phyloP scores from a whole-genome alignment of 176 grass and related monocot species.

The Phoenix dactylifera region DNA sequence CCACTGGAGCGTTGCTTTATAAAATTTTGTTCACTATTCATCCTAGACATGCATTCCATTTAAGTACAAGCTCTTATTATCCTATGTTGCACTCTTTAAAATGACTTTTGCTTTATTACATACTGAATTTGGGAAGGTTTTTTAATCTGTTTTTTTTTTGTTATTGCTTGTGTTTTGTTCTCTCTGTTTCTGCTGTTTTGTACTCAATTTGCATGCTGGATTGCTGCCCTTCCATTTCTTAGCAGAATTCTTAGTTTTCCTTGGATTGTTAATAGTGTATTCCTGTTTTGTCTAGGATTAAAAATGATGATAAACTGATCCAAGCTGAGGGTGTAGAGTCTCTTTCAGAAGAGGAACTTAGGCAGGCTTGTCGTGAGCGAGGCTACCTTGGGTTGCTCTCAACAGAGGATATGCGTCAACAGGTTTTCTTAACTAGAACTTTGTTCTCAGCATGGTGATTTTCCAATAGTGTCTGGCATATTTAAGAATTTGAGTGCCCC shows the following conservation, averaged over 20 bases:
- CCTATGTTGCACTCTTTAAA: too few species aligned
- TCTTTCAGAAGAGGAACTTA: constrained; percentile 91
- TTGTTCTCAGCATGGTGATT: constrained; percentile 8
- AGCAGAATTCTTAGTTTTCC: background rate
- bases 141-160: too few species aligned
- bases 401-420: constrained; percentile 77
- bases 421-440: constrained; percentile 40
- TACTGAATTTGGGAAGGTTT: too few species aligned
- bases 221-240: too few species aligned
- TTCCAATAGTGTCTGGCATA: background rate
- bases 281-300: constrained; percentile 45
- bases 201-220: too few species aligned
- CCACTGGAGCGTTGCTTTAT: too few species aligned
- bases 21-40: too few species aligned
- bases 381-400: constrained; percentile 80
- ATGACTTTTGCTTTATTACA: too few species aligned
- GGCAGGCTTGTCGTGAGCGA: constrained; percentile 81
- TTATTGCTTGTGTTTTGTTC: too few species aligned
- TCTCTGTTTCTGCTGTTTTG: too few species aligned
- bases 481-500: background rate
- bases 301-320: constrained; percentile 88
- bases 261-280: background rate
- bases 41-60: too few species aligned
- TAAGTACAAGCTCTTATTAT: too few species aligned
- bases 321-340: constrained; percentile 68